Percentiles rank a stretch among this genome's conserved stretches.
These are phyloP conservation scores for Sungouiozyma intestinalis DNA, from an alignment of 805 yeast genomes.

Conservation along the genomic window DNA sequence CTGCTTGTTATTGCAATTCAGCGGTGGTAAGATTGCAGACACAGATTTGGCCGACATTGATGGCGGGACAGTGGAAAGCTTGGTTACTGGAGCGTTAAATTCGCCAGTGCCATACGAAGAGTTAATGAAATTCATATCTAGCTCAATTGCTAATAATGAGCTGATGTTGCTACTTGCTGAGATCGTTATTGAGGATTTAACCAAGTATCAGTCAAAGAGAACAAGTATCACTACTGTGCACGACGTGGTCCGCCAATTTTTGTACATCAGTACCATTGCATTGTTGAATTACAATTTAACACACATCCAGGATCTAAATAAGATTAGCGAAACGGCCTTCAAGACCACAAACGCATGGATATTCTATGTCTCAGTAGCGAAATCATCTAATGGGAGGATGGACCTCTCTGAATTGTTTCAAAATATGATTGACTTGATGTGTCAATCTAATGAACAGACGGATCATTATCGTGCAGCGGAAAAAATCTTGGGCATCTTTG, in stretches of 20 bases:
- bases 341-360: slow-evolving; percentile 25
- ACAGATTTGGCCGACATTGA: slow-evolving; percentile 11
- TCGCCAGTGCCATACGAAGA: slow-evolving; percentile 15
- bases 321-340: slow-evolving; percentile 13
- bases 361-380: slow-evolving; percentile 22
- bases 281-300: slow-evolving; percentile 20
- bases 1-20: slow-evolving; percentile 9
- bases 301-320: slow-evolving; percentile 2
- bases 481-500: slow-evolving; percentile 19
- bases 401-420: slow-evolving; percentile 23
- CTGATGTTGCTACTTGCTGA: slow-evolving; percentile 21
- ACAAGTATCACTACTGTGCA: slow-evolving; percentile 21
- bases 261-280: slow-evolving; percentile 26
- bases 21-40: slow-evolving; percentile 3
- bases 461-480: slow-evolving; percentile 20
- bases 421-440: slow-evolving; percentile 23
- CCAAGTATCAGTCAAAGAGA: slow-evolving; percentile 22
- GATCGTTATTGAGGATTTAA: slow-evolving; percentile 27
- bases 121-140: slow-evolving; percentile 15
- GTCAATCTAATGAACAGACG: slow-evolving; percentile 15
- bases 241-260: slow-evolving; percentile 24
- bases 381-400: slow-evolving; percentile 22
- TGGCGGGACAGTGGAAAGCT: slow-evolving; percentile 1
- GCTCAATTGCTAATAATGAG: slow-evolving; percentile 16
- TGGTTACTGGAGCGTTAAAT: slow-evolving; percentile 11